phyloP scores from a whole-genome alignment of 1,139 yeast species.

The Geotrichum carabidarum region DNA sequence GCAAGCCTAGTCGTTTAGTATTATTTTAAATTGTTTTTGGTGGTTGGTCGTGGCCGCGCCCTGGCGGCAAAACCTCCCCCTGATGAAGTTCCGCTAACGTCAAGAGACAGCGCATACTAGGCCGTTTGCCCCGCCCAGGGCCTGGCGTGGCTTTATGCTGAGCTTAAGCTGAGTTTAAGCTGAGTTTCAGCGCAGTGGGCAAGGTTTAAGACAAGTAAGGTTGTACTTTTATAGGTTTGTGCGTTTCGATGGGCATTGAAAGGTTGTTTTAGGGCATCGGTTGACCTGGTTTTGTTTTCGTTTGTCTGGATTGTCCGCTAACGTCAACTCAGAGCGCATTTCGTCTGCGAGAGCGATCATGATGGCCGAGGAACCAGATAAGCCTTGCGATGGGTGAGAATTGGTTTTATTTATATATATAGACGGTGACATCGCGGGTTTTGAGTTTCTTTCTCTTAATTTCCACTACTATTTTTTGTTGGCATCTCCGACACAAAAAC shows the following conservation, averaged over 20 bases:
- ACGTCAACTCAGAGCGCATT: conserved; percentile 8
- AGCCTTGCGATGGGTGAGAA: not conserved
- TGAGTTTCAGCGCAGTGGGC: too few relatives aligned
- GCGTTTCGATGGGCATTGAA: too few relatives aligned
- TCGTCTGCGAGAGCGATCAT: not conserved
- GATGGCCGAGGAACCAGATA: not conserved
- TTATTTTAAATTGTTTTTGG: too few relatives aligned
- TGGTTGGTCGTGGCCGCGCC: too few relatives aligned
- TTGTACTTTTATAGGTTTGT: too few relatives aligned
- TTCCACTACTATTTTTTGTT: not conserved
- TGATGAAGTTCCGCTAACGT: conserved; percentile 8
- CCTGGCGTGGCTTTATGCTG: too few relatives aligned
- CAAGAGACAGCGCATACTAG: conserved; percentile 7
- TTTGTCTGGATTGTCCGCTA: conserved; percentile 5
- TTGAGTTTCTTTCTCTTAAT: not conserved
- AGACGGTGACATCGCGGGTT: not conserved
- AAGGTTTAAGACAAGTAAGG: too few relatives aligned
- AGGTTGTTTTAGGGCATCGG: too few relatives aligned
- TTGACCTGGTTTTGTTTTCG: not conserved
- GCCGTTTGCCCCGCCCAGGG: not conserved
- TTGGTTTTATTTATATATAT: not conserved
- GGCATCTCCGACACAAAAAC: too few relatives aligned
- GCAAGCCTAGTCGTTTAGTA: too few relatives aligned
- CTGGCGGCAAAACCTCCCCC: too few relatives aligned
- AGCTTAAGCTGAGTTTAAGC: too few relatives aligned